These are phyloP conservation scores for Brassica nigra DNA, from an alignment of 345 rosid genomes.

Conservation along the genomic window DNA sequence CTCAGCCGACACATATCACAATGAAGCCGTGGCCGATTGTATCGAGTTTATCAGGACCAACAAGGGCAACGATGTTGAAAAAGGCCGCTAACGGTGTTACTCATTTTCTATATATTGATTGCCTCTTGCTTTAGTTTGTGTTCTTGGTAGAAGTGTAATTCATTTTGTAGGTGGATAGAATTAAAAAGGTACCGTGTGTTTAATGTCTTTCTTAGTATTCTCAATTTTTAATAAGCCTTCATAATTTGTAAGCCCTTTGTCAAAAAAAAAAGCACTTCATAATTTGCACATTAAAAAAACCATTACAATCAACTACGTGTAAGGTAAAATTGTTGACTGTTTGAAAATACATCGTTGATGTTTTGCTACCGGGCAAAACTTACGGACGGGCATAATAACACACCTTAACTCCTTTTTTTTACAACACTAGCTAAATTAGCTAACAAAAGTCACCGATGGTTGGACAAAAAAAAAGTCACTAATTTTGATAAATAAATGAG, in stretches of 20 bases:
- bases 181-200: background rate
- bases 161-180: background rate
- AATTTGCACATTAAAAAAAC: too few species aligned
- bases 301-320: too few species aligned
- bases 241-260: background rate
- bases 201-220: background rate
- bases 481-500: too few species aligned
- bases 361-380: too few species aligned
- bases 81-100: conserved; percentile 4
- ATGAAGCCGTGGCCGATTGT: conserved; percentile 78
- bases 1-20: conserved; percentile 51
- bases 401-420: too few species aligned
- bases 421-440: too few species aligned
- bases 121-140: background rate
- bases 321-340: too few species aligned
- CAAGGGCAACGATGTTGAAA: conserved; percentile 39
- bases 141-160: background rate
- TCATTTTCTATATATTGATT: background rate
- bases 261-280: too few species aligned
- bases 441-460: too few species aligned
- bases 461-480: too few species aligned
- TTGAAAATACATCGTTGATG: too few species aligned
- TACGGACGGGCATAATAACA: too few species aligned
- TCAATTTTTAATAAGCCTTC: background rate
- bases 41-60: conserved; percentile 80